These are phyloP conservation scores for Gastrolobium bilobum DNA, from an alignment of 306 rosid genomes.

Conservation along the genomic window DNA sequence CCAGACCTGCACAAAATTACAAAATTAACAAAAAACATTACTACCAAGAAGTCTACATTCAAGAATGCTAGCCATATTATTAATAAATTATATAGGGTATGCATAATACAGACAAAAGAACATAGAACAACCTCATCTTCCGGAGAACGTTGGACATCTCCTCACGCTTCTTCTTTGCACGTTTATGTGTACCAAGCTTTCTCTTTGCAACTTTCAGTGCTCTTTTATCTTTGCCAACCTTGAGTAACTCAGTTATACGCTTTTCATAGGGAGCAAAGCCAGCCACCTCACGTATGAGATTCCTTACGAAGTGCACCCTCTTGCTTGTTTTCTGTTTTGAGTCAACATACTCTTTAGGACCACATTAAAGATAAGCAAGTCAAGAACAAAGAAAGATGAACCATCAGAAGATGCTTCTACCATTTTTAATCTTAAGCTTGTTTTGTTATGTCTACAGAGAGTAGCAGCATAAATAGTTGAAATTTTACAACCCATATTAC, in stretches of 20 bases:
- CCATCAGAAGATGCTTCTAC: background rate
- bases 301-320: conserved; percentile 82
- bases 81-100: too few relatives aligned
- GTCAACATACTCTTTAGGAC: background rate
- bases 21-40: background rate
- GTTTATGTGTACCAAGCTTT: conserved; percentile 90
- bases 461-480: background rate
- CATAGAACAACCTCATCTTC: conserved; percentile 77
- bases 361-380: background rate
- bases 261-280: conserved; percentile 95
- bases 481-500: background rate
- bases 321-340: conserved; percentile 78
- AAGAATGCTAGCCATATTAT: background rate
- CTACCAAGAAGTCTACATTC: background rate
- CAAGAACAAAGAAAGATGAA: background rate
- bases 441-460: background rate
- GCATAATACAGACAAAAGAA: background rate
- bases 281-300: conserved; percentile 85
- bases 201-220: conserved; percentile 86
- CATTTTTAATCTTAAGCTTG: background rate
- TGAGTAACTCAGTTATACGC: conserved; percentile 96
- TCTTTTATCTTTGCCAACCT: conserved; percentile 94
- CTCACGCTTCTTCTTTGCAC: conserved; percentile 95
- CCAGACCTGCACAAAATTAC: conserved; percentile 73
- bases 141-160: conserved; percentile 90